Evolutionary conservation across 1,284 basidiomycete species (phyloP).

Genomic region (Takashimella tepidaria): DNA sequence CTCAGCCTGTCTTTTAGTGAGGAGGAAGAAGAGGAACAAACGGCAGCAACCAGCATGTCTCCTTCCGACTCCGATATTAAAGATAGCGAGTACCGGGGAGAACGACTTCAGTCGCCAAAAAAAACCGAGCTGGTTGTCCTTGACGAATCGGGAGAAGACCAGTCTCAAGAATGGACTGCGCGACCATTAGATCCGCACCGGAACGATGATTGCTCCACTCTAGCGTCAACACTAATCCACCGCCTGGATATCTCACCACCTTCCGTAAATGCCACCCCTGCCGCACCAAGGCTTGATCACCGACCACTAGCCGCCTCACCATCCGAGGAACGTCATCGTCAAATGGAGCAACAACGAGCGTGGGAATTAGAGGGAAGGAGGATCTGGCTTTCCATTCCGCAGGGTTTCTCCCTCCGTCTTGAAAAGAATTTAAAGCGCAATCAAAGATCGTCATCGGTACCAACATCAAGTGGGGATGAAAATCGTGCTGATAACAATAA

Average conservation of each 20-base stretch:
- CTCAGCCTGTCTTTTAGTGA: not conserved
- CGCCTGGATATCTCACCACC: not conserved
- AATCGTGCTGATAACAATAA: no score
- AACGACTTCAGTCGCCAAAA: not conserved
- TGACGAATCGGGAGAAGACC: not conserved
- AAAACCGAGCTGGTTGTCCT: not conserved
- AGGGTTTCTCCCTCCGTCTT: not conserved
- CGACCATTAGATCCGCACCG: not conserved
- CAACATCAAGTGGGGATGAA: no score
- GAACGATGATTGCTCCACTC: no score
- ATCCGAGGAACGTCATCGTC: not conserved
- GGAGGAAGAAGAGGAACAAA: not conserved
- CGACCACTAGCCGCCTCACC: not conserved
- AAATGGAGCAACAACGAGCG: not conserved
- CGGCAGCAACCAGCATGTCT: not conserved
- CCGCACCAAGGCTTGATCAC: not conserved
- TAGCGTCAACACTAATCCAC: not conserved
- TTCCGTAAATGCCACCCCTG: not conserved
- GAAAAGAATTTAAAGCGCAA: not conserved
- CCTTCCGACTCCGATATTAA: not conserved
- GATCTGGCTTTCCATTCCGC: not conserved
- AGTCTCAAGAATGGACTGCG: not conserved
- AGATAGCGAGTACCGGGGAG: not conserved
- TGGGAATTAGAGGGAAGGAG: not conserved
- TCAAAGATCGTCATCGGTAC: not conserved